Evolutionary conservation across 805 yeast genomes (phyloP), one percentile per base, ranked within the genome.

Genomic region (Cyberlindnera nakhonratchasimensis): DNA sequence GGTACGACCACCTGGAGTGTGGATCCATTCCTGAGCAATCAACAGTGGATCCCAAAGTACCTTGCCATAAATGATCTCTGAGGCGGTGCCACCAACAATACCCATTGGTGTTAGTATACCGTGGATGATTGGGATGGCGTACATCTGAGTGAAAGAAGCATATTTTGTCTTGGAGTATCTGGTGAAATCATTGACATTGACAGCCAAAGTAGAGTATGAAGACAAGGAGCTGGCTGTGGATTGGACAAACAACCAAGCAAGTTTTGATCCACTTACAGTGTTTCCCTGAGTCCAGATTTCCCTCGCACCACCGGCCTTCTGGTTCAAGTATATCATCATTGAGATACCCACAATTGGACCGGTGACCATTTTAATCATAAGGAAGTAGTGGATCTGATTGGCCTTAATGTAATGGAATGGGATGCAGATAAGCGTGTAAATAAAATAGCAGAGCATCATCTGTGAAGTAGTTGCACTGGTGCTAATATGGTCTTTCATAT

Each of bases 1-100:
- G 12, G 81, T 86, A 45, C 95, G 69, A 42, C 80, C 75, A 18
- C 89, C 82, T 3, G 54, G 40, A 5, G 53, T 45, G 37, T 39
- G 36, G 21, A 40, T 42, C 49, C 51, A 43, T 37, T 45, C 21
- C 44, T 48, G 43, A 12, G 48, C 49, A 40, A 43, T 24, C 37
- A 40, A 30, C 16, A 51, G 37, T 23, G 55, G 55, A 18, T 48
- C 50, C 55, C 55, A 51, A 7, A 45, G 34, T 4, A 47, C 45
- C 21, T 39, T 44, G 6, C 50, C 55, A 23, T 51, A 51, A 33
- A 51, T 40, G 40, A 43, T 46, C 30, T 30, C 25, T 8, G 50
- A 46, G 12, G 47, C 42, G 12, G 37, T 43, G 19, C 47, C 47
- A 37, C 47, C 50, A 25, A 46, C 47, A 21, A 46, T 43, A 23